These are phyloP conservation scores for Alternaria novae-zelandiae DNA, from an alignment of 2,329 filamentous ascomycete species.

Conservation along the genomic window DNA sequence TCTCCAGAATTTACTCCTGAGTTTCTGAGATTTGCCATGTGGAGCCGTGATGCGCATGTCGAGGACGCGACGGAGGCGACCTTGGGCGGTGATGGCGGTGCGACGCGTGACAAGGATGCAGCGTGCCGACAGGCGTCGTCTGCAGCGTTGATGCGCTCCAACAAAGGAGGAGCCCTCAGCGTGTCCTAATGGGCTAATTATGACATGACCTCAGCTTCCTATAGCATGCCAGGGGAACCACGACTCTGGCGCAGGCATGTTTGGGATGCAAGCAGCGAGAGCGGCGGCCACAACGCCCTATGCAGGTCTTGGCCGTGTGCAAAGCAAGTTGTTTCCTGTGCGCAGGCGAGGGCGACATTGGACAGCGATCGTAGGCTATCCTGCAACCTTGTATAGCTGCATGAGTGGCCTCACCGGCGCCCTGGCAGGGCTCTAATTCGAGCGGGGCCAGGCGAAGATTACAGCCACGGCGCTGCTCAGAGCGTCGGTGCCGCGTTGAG, in stretches of 20 bases:
- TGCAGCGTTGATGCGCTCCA: constrained; percentile 23
- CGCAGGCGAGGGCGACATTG: constrained; percentile 38
- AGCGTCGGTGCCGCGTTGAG: constrained; percentile 9
- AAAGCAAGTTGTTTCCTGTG: constrained; percentile 40
- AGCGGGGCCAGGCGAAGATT: constrained; percentile 33
- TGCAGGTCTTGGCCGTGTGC: constrained; percentile 34
- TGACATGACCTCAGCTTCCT: constrained; percentile 27
- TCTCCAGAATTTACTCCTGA: constrained; percentile 1
- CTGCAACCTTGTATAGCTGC: constrained; percentile 46
- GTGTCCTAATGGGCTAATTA: constrained; percentile 28
- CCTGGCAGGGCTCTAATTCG: constrained; percentile 34
- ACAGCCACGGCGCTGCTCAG: constrained; percentile 23
- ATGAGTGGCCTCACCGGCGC: constrained; percentile 46
- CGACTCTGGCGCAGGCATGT: constrained; percentile 23
- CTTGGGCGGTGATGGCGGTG: constrained; percentile 6
- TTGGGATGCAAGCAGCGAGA: constrained; percentile 20
- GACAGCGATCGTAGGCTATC: constrained; percentile 36
- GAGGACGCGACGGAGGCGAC: not conserved
- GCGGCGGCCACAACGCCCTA: constrained; percentile 34
- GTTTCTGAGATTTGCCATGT: not conserved
- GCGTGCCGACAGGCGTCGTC: constrained; percentile 14
- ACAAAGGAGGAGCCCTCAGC: constrained; percentile 29
- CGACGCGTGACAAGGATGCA: constrained; percentile 19
- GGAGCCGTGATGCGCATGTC: not conserved
- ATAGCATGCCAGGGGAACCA: constrained; percentile 27